Evolutionary conservation across 2,329 filamentous ascomycete species (phyloP).

Genomic region (Arthrobotrys musiformis): DNA sequence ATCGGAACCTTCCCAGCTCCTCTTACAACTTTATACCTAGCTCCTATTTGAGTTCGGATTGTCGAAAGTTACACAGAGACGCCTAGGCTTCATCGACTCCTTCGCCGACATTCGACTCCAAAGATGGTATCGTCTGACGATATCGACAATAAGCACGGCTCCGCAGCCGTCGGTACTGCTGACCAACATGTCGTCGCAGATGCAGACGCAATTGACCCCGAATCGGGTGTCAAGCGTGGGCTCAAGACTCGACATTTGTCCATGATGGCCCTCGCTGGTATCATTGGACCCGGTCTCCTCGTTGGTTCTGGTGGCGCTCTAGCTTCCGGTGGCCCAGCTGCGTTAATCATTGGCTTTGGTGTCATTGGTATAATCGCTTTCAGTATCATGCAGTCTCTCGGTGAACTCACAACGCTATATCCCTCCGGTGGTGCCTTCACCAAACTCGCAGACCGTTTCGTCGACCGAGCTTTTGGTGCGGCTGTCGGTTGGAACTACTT

Average conservation of each 20-base stretch:
- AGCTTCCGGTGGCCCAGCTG: slow-evolving; percentile 75
- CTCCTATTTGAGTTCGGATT: slow-evolving; percentile 13
- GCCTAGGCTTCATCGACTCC: neutral
- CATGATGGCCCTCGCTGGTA: slow-evolving; percentile 63
- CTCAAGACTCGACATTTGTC: slow-evolving; percentile 69
- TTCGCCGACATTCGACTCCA: neutral
- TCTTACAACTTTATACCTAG: neutral
- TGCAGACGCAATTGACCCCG: slow-evolving; percentile 52
- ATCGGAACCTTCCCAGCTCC: slow-evolving; percentile 22
- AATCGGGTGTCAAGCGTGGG: slow-evolving; percentile 51
- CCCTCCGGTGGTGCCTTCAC: slow-evolving; percentile 82
- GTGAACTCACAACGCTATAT: slow-evolving; percentile 80
- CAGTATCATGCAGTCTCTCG: slow-evolving; percentile 65
- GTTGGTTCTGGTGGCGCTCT: slow-evolving; percentile 78
- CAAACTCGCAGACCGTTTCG: slow-evolving; percentile 78
- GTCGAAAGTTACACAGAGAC: slow-evolving; percentile 30
- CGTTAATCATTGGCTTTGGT: slow-evolving; percentile 77
- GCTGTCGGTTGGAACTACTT: slow-evolving; percentile 86
- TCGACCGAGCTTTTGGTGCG: slow-evolving; percentile 78
- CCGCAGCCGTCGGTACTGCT: slow-evolving; percentile 15
- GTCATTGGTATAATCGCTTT: slow-evolving; percentile 76
- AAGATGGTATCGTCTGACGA: slow-evolving; percentile 47
- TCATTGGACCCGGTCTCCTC: slow-evolving; percentile 76
- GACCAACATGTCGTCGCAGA: slow-evolving; percentile 45
- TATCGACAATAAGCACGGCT: slow-evolving; percentile 25